phyloP scores from a whole-genome alignment of 2,329 filamentous ascomycete genomes.

The Monilinia laxa region DNA sequence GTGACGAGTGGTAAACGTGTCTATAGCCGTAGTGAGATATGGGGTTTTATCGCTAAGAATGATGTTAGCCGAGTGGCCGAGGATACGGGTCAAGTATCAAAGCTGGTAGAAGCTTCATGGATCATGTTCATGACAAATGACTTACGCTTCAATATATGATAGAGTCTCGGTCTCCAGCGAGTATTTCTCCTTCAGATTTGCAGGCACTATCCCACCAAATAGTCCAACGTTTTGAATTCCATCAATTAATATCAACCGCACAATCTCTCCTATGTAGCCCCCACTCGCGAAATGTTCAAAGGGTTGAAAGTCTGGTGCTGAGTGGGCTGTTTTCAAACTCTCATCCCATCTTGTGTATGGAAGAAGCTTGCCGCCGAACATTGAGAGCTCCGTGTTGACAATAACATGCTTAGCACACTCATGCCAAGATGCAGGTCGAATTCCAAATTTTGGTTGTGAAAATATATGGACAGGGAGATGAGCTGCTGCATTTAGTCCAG shows the following conservation, averaged over 20 bases:
- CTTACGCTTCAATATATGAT: constrained; percentile 54
- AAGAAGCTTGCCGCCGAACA: constrained; percentile 61
- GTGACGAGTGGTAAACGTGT: constrained; percentile 52
- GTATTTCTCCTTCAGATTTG: constrained; percentile 53
- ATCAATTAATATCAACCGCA: constrained; percentile 57
- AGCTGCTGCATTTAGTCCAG: constrained; percentile 64
- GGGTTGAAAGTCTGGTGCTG: constrained; percentile 60
- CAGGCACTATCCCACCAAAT: constrained; percentile 57
- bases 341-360: constrained; percentile 63
- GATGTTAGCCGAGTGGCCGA: constrained; percentile 14
- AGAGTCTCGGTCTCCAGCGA: constrained; percentile 61
- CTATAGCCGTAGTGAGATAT: constrained; percentile 42
- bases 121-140: constrained; percentile 20
- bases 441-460: constrained; percentile 55
- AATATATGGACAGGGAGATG: constrained; percentile 61
- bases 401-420: constrained; percentile 60
- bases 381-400: constrained; percentile 66
- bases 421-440: constrained; percentile 56
- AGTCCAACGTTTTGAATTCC: constrained; percentile 55
- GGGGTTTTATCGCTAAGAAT: constrained; percentile 28
- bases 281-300: constrained; percentile 63
- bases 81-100: background rate
- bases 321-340: constrained; percentile 52
- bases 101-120: background rate
- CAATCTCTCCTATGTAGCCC: constrained; percentile 66